Conservation (phyloP, 2,329 filamentous ascomycete genomes). For the Pseudogymnoascus sp. region DNA sequence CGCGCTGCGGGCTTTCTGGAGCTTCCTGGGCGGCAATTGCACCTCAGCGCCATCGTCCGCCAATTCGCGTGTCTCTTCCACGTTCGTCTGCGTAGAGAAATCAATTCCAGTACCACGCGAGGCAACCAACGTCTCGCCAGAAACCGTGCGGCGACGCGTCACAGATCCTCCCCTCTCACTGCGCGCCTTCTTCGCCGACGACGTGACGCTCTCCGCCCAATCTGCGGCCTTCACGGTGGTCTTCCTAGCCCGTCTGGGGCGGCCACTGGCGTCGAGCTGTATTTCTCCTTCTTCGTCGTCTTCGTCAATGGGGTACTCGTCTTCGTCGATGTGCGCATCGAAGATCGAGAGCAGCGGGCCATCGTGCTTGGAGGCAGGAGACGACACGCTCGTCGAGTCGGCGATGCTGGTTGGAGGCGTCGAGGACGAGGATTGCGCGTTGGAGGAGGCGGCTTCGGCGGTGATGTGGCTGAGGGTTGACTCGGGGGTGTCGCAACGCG, state of each 20-base stretch:
- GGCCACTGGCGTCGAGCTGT: background rate
- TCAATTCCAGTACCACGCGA: slow-evolving; percentile 28
- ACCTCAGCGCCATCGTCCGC: slow-evolving; percentile 39
- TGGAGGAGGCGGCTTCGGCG: slow-evolving; percentile 22
- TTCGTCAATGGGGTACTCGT: background rate
- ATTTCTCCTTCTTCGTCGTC: background rate
- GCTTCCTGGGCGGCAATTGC: slow-evolving; percentile 36
- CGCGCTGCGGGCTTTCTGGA: slow-evolving; percentile 29
- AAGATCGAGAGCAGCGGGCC: slow-evolving; percentile 21
- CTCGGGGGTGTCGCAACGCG: slow-evolving; percentile 15
- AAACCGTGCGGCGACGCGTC: slow-evolving; percentile 38
- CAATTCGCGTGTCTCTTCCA: slow-evolving; percentile 24
- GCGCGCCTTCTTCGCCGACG: slow-evolving; percentile 1
- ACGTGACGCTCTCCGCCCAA: background rate
- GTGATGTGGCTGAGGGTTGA: slow-evolving; percentile 24
- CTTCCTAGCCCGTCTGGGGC: slow-evolving; percentile 34
- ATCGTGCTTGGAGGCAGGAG: slow-evolving; percentile 32
- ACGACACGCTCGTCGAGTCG: slow-evolving; percentile 52
- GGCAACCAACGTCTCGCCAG: slow-evolving; percentile 30
- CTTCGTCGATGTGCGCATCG: background rate
- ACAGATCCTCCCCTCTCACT: slow-evolving; percentile 12
- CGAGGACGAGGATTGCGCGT: slow-evolving; percentile 33
- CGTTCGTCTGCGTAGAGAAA: slow-evolving; percentile 20
- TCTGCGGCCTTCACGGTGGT: slow-evolving; percentile 37
- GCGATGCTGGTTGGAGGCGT: slow-evolving; percentile 61